Percentiles rank a stretch among this genome's conserved stretches.
Conservation (phyloP, 768 basidiomycete species). For the Saitozyma sp. region DNA sequence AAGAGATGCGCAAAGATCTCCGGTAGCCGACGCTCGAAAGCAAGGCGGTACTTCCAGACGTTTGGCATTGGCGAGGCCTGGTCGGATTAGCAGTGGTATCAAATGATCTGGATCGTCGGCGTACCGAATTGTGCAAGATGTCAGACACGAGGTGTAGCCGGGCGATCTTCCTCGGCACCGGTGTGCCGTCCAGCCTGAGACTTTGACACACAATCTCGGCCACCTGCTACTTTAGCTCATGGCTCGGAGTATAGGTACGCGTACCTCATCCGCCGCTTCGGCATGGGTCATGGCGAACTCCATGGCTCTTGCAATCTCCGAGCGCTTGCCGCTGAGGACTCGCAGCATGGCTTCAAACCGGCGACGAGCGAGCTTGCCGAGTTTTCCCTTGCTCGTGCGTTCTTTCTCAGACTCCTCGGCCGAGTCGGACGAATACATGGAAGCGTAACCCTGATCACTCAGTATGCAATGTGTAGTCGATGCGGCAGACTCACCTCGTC, state of each 20-base stretch:
- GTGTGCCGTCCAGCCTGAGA: conserved; percentile 81
- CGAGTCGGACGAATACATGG: conserved; percentile 70
- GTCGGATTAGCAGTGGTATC: background rate
- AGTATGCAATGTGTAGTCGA: too few relatives aligned
- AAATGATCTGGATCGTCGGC: conserved; percentile 6
- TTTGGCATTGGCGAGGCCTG: conserved; percentile 81
- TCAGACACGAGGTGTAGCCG: conserved; percentile 94
- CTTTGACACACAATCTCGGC: conserved; percentile 88
- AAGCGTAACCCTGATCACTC: conserved; percentile 43
- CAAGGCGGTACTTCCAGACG: conserved; percentile 95
- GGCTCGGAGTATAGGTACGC: background rate
- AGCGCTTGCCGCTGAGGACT: conserved; percentile 77
- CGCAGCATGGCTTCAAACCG: conserved; percentile 91
- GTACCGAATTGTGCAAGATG: conserved; percentile 86
- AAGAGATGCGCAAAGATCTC: conserved; percentile 94
- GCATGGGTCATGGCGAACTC: conserved; percentile 95
- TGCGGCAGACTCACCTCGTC: conserved; percentile 50
- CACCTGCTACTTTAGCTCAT: conserved; percentile 60
- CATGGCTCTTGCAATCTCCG: conserved; percentile 93
- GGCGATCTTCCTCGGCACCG: conserved; percentile 96
- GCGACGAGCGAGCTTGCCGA: conserved; percentile 76
- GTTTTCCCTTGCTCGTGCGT: conserved; percentile 67
- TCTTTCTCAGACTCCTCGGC: conserved; percentile 92
- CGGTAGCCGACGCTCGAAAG: conserved; percentile 87
- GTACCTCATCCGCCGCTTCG: conserved; percentile 88